Conservation (phyloP, 2,329 filamentous ascomycete genomes). For the Bisporella sp. region DNA sequence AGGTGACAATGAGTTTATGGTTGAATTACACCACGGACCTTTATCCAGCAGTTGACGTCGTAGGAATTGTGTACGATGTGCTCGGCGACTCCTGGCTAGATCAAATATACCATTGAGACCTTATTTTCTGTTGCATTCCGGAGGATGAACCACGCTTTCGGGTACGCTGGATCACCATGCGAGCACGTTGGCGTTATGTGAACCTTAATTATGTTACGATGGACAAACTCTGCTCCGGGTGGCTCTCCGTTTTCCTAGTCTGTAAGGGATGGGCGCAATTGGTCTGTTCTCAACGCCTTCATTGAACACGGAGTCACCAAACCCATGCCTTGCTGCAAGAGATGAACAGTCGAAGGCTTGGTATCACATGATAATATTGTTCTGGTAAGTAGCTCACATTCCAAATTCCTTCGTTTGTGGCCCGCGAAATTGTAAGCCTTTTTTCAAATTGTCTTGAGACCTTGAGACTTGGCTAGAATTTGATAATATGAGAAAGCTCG, state of each 20-base stretch:
- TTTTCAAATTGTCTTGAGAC: no score
- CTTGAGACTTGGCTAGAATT: no score
- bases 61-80: background rate
- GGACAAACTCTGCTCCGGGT: no score
- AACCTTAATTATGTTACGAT: no score
- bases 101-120: background rate
- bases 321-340: background rate
- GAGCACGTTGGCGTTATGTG: no score
- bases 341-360: background rate
- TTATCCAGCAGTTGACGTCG: no score
- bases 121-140: no score
- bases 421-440: background rate
- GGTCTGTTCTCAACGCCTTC: background rate
- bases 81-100: background rate
- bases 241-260: no score
- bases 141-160: no score
- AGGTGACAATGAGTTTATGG: background rate
- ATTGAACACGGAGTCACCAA: background rate
- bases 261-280: no score
- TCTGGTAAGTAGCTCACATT: constrained; percentile 10
- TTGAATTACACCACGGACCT: background rate
- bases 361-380: constrained; percentile 13
- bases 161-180: no score
- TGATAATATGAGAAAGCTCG: no score
- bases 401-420: constrained; percentile 8